phyloP scores from a whole-genome alignment of 176 grass and related monocot genomes.

The Rhynchospora pubera region DNA sequence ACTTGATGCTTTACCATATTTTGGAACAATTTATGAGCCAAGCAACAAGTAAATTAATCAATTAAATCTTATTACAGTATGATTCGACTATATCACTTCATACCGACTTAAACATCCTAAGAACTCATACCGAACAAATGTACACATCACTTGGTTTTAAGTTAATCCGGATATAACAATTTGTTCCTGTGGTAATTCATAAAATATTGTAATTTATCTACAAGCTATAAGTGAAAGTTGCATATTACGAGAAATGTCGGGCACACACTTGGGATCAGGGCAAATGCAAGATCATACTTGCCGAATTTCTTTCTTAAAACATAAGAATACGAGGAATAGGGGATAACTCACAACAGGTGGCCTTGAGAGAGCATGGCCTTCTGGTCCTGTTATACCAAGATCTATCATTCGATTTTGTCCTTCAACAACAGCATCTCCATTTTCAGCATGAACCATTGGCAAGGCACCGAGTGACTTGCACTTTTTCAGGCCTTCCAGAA shows the following conservation, averaged over 20 bases:
- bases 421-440: slow-evolving; percentile 86
- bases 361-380: slow-evolving; percentile 97
- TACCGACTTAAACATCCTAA: not conserved
- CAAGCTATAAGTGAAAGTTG: not conserved
- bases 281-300: not conserved
- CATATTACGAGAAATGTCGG: not conserved
- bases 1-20: not conserved
- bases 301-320: slow-evolving; percentile 8
- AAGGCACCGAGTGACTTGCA: slow-evolving; percentile 95
- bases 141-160: not conserved
- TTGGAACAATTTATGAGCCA: not conserved
- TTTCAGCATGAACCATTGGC: slow-evolving; percentile 97
- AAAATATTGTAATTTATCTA: not conserved
- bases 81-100: not conserved
- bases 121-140: not conserved
- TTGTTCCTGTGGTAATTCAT: not conserved
- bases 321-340: not conserved
- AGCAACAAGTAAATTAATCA: not conserved
- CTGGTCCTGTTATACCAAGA: slow-evolving; percentile 91
- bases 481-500: slow-evolving; percentile 78
- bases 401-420: slow-evolving; percentile 88
- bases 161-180: not conserved
- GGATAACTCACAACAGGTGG: slow-evolving; percentile 66
- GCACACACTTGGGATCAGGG: not conserved
- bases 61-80: not conserved